phyloP scores from a whole-genome alignment of 140 eudicot genomes.

The Flaveria floridana region DNA sequence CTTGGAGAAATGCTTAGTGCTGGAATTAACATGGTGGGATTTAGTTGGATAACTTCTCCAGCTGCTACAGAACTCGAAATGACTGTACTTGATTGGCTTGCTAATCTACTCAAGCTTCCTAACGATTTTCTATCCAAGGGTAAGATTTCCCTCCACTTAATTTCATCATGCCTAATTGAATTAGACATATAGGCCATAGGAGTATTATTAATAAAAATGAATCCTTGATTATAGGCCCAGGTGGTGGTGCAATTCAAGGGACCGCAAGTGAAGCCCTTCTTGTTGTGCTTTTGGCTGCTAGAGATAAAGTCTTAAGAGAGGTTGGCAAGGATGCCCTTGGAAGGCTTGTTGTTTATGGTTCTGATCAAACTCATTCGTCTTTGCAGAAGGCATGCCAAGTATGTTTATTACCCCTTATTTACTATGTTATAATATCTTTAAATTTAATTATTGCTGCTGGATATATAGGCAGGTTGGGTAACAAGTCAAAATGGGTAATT shows the following conservation, averaged over 20 bases:
- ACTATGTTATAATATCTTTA: background rate
- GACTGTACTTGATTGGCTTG: constrained; percentile 97
- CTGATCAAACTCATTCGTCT: constrained; percentile 96
- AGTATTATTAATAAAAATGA: background rate
- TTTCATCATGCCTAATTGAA: background rate
- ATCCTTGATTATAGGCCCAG: constrained; percentile 53
- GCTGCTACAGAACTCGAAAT: constrained; percentile 99
- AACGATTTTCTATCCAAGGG: constrained; percentile 80
- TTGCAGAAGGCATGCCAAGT: constrained; percentile 94
- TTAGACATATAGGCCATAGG: background rate
- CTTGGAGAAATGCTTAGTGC: constrained; percentile 99
- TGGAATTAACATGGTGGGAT: constrained; percentile 96
- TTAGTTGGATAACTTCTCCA: constrained; percentile 98
- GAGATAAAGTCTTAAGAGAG: constrained; percentile 73
- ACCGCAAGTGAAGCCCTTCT: constrained; percentile 96
- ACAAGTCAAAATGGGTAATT: background rate
- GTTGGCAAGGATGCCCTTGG: constrained; percentile 68
- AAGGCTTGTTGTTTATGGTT: constrained; percentile 80
- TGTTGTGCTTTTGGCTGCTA: constrained; percentile 89
- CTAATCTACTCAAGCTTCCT: constrained; percentile 81
- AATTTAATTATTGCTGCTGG: background rate
- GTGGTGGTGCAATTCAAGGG: constrained; percentile 98
- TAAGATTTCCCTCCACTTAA: constrained; percentile 16
- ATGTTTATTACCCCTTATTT: constrained; percentile 20
- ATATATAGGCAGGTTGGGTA: background rate